These are phyloP conservation scores for Medicago truncatula DNA, from an alignment of 306 rosid genomes.

Conservation along the genomic window MtrunA17r5.0-ANR NC_053049.1:5143501-5144000, in stretches of 20 bases:
- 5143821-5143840: background rate
- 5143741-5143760: background rate
- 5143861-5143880: background rate
- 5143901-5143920: conserved; percentile 30
- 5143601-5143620: background rate
- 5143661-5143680: background rate
- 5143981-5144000: background rate
- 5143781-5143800: conserved; percentile 3
- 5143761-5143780: conserved; percentile 12
- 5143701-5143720: background rate
- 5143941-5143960: conserved; percentile 2
- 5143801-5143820: background rate
- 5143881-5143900: background rate
- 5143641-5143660: background rate
- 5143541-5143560: conserved; percentile 2
- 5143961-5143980: background rate
- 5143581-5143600: conserved; percentile 2
- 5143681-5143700: background rate
- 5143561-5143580: background rate
- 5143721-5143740: conserved; percentile 13
- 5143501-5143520: conserved; percentile 65
- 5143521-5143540: background rate
- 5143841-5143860: conserved; percentile 1
- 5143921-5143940: background rate
- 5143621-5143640: background rate